Base-by-base conservation (phyloP, 2,329 filamentous ascomycete species). In the Colletotrichum tropicicola region DNA sequence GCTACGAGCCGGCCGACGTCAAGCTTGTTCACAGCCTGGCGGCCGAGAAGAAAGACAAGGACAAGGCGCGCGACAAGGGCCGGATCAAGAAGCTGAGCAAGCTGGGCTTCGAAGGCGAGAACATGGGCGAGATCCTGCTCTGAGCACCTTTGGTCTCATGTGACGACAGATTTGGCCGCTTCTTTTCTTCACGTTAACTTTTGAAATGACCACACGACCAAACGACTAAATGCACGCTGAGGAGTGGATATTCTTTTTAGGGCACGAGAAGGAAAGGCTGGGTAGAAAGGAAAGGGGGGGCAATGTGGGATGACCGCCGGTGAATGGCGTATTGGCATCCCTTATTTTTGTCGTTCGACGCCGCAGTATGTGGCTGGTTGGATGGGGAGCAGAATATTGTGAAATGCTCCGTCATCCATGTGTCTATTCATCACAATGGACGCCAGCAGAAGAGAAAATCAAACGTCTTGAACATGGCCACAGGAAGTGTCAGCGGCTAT, bases 61-160 rank as follows among this genome's bases (percentile, higher is more conserved):
- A 92, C 70, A 94, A 92, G 82, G 82, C 79, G 60, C 88, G 83
- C 72, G 93, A 97, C 69, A 96, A 93, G 83, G 83, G 83, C 60
- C 87, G 89, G 73, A 76, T 91, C 67, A 88, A 86, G 81, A 92
- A 92, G 79, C 81, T 97, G 65, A 87, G 89, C 17, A 89, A 87
- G 41, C 84, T 96, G 48, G 95, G 95, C 1, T 98, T 98, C 73
- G 94, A 97, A 79, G 92, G 92, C 27, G 94, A 97, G 81, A 92
- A 91, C 69, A 83, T 89, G 63, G 92, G 91, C 15, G 93, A 96
- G 76, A 85, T 91, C 39, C 77, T 95, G 32, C 84, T 92, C 70
- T 93, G 80, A 84, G 68, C 17, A 32, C 12, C 35, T 9, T 12
- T 30, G 10, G 2, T 2, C 23, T 9, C 32, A 32, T 10, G 51